Evolutionary conservation across 768 basidiomycete genomes (phyloP).

Genomic region (Collybia sp.): DNA sequence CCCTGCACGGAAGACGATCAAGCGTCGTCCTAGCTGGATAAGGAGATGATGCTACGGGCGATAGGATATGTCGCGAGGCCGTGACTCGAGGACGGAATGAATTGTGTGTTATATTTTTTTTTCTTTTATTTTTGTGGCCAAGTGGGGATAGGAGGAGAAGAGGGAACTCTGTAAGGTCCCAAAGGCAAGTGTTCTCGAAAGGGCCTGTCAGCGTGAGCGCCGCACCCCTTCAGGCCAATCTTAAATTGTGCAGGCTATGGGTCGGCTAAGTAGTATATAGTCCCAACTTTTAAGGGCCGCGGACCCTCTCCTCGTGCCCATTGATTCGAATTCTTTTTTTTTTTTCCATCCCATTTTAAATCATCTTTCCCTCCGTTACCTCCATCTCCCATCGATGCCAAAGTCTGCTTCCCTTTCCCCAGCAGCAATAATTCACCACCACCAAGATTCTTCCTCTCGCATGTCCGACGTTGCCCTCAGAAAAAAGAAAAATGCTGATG

Average conservation of each 20-base stretch:
- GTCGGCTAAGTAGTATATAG: constrained; percentile 35
- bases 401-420: constrained; percentile 30
- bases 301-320: constrained; percentile 66
- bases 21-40: constrained; percentile 33
- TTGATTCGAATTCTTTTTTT: constrained; percentile 62
- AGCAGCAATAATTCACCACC: constrained; percentile 20
- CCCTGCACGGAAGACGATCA: constrained; percentile 22
- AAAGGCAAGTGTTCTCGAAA: constrained; percentile 36
- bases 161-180: constrained; percentile 21
- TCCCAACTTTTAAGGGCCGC: constrained; percentile 43
- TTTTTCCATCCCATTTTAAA: constrained; percentile 59
- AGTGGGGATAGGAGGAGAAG: constrained; percentile 37
- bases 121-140: constrained; percentile 11
- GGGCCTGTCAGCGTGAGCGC: constrained; percentile 38
- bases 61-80: constrained; percentile 37
- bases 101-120: constrained; percentile 10
- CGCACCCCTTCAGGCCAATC: constrained; percentile 44
- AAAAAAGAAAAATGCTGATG: constrained; percentile 89
- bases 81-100: constrained; percentile 14
- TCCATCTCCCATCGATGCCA: constrained; percentile 29
- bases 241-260: constrained; percentile 39
- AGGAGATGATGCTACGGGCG: constrained; percentile 31
- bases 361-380: constrained; percentile 25
- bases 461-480: constrained; percentile 67
- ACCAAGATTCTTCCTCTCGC: constrained; percentile 32